phyloP scores from a whole-genome alignment of 1,139 yeast species.

The Protomyces macrosporus region DNA sequence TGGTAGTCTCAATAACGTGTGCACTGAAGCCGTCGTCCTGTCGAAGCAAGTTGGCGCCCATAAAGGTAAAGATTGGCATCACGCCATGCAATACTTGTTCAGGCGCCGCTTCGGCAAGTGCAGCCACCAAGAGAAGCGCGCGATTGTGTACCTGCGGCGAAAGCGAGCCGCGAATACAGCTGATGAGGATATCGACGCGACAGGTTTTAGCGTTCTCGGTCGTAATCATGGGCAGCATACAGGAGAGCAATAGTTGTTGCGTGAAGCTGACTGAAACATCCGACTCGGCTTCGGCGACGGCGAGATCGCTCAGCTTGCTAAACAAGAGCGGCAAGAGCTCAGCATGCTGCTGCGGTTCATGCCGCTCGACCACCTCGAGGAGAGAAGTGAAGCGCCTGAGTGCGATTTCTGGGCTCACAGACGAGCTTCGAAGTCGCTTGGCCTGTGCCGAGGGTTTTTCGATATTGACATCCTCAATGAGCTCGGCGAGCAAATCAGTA shows the following conservation, averaged over 20 bases:
- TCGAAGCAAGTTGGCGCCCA: constrained; percentile 96
- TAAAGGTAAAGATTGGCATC: constrained; percentile 97
- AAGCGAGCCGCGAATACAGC: constrained; percentile 78
- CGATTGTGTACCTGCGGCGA: constrained; percentile 95
- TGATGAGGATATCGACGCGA: constrained; percentile 84
- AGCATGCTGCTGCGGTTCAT: constrained; percentile 43
- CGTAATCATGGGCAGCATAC: constrained; percentile 65
- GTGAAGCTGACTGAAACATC: constrained; percentile 85
- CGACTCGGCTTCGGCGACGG: constrained; percentile 84
- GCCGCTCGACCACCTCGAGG: constrained; percentile 67
- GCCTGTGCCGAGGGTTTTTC: constrained; percentile 22
- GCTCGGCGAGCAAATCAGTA: constrained; percentile 46
- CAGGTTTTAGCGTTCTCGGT: constrained; percentile 50
- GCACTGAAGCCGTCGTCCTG: constrained; percentile 95
- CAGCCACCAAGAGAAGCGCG: constrained; percentile 74
- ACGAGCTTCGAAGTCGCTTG: constrained; percentile 35
- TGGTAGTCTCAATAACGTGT: constrained; percentile 87
- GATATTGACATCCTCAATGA: constrained; percentile 49
- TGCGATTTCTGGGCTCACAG: constrained; percentile 37
- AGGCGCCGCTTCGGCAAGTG: constrained; percentile 81
- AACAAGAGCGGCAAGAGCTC: constrained; percentile 51
- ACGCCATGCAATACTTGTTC: constrained; percentile 90
- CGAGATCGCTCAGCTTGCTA: constrained; percentile 73
- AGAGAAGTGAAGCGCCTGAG: constrained; percentile 69
- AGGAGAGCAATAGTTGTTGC: constrained; percentile 82